phyloP scores from a whole-genome alignment of 805 yeast species.

The Candida sithepensis region DNA sequence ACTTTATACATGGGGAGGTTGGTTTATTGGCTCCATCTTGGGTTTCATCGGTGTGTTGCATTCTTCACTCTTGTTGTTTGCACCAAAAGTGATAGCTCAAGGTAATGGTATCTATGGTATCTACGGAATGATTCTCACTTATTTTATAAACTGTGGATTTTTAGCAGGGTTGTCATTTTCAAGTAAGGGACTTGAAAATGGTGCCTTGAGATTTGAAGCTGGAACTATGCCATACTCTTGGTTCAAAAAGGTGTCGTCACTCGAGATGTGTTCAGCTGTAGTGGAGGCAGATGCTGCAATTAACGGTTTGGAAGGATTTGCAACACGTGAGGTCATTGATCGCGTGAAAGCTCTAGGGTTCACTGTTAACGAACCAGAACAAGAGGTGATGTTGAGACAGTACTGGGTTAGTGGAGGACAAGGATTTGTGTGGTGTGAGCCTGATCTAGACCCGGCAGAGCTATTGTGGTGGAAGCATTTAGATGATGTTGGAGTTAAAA shows the following conservation, averaged over 20 bases:
- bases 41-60: conserved; percentile 45
- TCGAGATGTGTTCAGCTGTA: conserved; percentile 60
- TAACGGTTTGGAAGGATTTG: conserved; percentile 42
- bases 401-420: conserved; percentile 88
- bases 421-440: conserved; percentile 86
- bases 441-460: conserved; percentile 87
- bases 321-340: conserved; percentile 29
- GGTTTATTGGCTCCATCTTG: conserved; percentile 40
- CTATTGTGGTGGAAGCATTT: conserved; percentile 35
- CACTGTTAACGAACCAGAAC: conserved; percentile 50
- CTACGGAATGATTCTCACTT: conserved; percentile 46
- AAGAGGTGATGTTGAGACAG: conserved; percentile 68
- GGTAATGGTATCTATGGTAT: conserved; percentile 40
- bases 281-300: conserved; percentile 61
- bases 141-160: conserved; percentile 44
- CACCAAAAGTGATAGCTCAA: conserved; percentile 26
- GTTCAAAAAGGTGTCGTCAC: conserved; percentile 63
- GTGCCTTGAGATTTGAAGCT: conserved; percentile 57
- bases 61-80: conserved; percentile 38
- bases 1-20: conserved; percentile 32
- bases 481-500: conserved; percentile 26
- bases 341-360: conserved; percentile 35
- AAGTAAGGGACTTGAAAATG: conserved; percentile 44
- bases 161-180: conserved; percentile 42
- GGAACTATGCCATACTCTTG: conserved; percentile 64